Evolutionary conservation across 2,329 filamentous ascomycete genomes (phyloP), one percentile per base, ranked within the genome.

Genomic region (Pseudogymnoascus sp.): DNA sequence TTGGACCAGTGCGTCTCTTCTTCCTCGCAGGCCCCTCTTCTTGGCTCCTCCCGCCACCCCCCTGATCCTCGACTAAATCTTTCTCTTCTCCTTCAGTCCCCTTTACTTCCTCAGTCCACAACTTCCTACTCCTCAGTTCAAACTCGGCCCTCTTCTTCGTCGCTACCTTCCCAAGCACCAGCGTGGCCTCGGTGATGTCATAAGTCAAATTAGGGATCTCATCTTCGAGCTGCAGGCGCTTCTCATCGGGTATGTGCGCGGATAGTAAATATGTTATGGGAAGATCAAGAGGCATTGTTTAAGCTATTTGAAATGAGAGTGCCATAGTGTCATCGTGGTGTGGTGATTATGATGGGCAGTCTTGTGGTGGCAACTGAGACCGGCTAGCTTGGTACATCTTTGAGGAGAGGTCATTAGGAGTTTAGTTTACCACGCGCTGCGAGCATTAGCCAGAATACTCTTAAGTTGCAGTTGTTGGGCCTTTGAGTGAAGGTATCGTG

Each of bases 101-200:
- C 18, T 70, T 63, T 2, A 78, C 68, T 63, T 85, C 83, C 62
- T 83, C 78, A 0, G 85, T 85, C 42, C 75, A 73, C 2, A 96
- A 68, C 12, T 85, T 86, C 53, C 84, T 81, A 5, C 84, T 81
- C 62, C 90, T 82, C 65, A 97, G 77, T 75, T 97, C 93, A 69
- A 95, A 86, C 56, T 83, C 79, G 0, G 91, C 91, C 16, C 93
- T 82, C 69, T 85, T 82, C 67, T 84, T 86, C 63, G 84, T 87
- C 0, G 80, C 80, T 35, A 96, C 81, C 67, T 86, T 90, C 1
- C 89, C 91, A 31, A 97, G 73, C 1, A 96, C 79, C 2, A 97
- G 74, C 4, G 83, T 79, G 0, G 91, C 91, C 73, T 93, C 88
- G 12, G 79, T 78, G 61, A 88, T 78, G 72, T 93, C 84, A 64